Conservation (phyloP, 345 rosid species). For the Crucihimalaya himalaica region DNA sequence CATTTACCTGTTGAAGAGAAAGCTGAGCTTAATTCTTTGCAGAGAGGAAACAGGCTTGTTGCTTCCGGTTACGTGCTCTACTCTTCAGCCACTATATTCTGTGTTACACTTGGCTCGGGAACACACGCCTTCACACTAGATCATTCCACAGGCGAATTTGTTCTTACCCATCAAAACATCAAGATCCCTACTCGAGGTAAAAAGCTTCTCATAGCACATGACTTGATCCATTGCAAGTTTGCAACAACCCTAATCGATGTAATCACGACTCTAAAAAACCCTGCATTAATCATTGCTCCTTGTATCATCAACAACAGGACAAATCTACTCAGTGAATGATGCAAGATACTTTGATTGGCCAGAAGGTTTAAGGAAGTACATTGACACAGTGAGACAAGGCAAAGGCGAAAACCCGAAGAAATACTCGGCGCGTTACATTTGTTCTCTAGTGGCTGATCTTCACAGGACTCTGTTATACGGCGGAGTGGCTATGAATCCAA, state of each 20-base stretch:
- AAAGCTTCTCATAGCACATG: not conserved
- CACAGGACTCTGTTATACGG: conserved; percentile 89
- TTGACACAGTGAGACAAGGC: conserved; percentile 83
- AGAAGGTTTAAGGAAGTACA: conserved; percentile 74
- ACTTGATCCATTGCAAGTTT: conserved; percentile 6
- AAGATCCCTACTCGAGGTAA: conserved; percentile 88
- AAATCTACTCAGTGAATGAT: conserved; percentile 92
- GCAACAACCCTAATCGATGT: not conserved
- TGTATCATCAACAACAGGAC: conserved; percentile 51
- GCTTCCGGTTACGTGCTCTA: conserved; percentile 90
- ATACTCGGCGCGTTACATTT: conserved; percentile 90
- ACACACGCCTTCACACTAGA: conserved; percentile 90
- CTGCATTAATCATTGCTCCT: not conserved
- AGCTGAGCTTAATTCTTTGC: conserved; percentile 74
- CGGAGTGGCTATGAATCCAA: conserved; percentile 92
- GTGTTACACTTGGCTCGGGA: conserved; percentile 86
- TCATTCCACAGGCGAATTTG: conserved; percentile 80
- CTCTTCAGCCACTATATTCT: conserved; percentile 88
- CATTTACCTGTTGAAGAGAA: conserved; percentile 69
- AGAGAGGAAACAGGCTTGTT: conserved; percentile 72
- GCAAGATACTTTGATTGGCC: conserved; percentile 98
- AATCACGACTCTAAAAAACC: not conserved
- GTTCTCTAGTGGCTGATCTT: conserved; percentile 91
- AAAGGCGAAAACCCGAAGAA: conserved; percentile 88
- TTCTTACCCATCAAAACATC: conserved; percentile 75